These are phyloP conservation scores for Epichloe bromicola DNA, from an alignment of 2,329 filamentous ascomycete species.

Conservation along the genomic window DNA sequence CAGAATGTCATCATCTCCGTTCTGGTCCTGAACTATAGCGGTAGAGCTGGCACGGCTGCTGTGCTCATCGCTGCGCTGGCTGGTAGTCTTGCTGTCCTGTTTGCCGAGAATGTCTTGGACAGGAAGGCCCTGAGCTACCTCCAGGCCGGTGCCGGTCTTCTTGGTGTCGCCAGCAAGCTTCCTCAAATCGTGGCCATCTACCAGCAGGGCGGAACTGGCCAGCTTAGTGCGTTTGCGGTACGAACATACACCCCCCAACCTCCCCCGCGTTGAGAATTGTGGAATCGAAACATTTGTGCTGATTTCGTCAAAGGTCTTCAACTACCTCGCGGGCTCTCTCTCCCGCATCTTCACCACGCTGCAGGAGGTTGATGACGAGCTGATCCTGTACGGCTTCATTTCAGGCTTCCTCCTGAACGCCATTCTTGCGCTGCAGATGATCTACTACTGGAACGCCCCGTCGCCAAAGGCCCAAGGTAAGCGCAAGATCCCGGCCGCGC, in stretches of 20 bases:
- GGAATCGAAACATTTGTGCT: background rate
- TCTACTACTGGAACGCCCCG: slow-evolving; percentile 86
- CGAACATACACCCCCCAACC: slow-evolving; percentile 26
- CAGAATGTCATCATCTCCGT: slow-evolving; percentile 88
- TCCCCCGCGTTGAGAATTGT: background rate
- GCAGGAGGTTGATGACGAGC: slow-evolving; percentile 91
- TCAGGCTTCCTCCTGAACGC: slow-evolving; percentile 84
- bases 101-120: slow-evolving; percentile 51
- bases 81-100: slow-evolving; percentile 54
- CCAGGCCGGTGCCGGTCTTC: slow-evolving; percentile 69
- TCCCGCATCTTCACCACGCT: slow-evolving; percentile 95
- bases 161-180: slow-evolving; percentile 82
- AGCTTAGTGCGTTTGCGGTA: slow-evolving; percentile 93
- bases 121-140: slow-evolving; percentile 57
- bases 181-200: slow-evolving; percentile 87
- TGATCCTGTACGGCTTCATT: slow-evolving; percentile 90
- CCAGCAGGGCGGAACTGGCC: slow-evolving; percentile 76
- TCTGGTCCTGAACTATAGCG: slow-evolving; percentile 73
- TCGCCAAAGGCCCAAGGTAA: slow-evolving; percentile 33
- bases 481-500: slow-evolving; percentile 19
- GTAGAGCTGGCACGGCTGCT: slow-evolving; percentile 53
- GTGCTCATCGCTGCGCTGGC: slow-evolving; percentile 68
- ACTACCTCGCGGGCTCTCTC: slow-evolving; percentile 86
- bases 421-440: slow-evolving; percentile 77
- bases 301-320: slow-evolving; percentile 63